Base-by-base conservation (phyloP, 768 basidiomycete genomes). In the Austroboletus festivus region DNA sequence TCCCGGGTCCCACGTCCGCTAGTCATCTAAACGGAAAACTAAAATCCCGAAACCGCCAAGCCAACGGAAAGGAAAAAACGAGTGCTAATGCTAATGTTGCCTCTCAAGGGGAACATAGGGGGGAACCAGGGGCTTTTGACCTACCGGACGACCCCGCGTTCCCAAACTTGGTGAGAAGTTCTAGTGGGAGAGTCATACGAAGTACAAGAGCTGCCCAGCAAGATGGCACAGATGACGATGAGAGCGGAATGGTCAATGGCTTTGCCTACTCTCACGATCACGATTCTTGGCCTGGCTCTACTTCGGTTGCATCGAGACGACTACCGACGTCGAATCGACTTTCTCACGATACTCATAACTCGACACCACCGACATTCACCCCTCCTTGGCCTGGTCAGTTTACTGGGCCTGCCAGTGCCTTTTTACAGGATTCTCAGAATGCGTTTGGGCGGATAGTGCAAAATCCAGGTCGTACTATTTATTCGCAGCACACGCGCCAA, bases 381-480 rank as follows among this genome's bases (percentile, higher is more conserved):
- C 42, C 65, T 34, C 51, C 55, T 11, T 67, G 65, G 65, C 61
- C 70, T n/a, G 68, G 68, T 37, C 70, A 67, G 49, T 74, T 72
- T 48, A 72, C 75, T 13, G 78, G 76, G 7, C 75, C 80, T 23
- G 73, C 76, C 2, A 80, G 77, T 45, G 77, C 72, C 3, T 76
- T 77, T 47, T 58, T 78, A 34, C 74, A 72, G 48, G 77, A 74
- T 12, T 63, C 78, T 59, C 63, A 61, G 52, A 47, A 11, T 48
- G 5, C 74, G 5, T 75, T 78, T 58, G 71, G 71, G 35, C 70
- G 69, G 46, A 53, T 58, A 54, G 67, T 33, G 15, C 73, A 75
- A 58, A 80, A 79, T 48, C 73, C 78, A 3, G 82, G 81, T 48
- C 80, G 81, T 55, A 84, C 82, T 24, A 82, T 83, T 52, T 83